Conservation (phyloP, 2,329 filamentous ascomycete genomes). For the Fusarium verticillioides region DNA sequence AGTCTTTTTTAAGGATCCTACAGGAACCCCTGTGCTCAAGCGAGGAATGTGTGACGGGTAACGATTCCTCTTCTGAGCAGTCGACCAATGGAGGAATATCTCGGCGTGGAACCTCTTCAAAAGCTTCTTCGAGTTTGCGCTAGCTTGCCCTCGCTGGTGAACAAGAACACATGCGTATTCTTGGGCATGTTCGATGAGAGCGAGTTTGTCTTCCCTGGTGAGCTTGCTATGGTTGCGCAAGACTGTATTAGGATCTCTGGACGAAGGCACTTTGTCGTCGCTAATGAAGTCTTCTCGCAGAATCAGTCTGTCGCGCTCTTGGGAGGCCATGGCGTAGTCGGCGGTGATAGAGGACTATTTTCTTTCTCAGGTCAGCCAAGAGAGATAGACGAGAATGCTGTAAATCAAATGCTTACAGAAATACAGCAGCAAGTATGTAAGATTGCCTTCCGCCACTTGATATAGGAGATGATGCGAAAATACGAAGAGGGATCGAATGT, state of each 20-base stretch:
- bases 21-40: background rate
- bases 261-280: background rate
- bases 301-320: background rate
- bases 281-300: background rate
- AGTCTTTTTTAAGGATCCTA: background rate
- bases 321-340: background rate
- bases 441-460: background rate
- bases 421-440: accelerated
- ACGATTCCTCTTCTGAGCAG: background rate
- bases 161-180: background rate
- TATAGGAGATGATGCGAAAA: background rate
- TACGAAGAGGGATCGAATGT: background rate
- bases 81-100: background rate
- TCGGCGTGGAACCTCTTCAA: background rate
- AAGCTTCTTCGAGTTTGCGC: background rate
- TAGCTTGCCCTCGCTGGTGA: background rate
- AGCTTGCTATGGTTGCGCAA: background rate
- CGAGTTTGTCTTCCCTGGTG: background rate
- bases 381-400: background rate
- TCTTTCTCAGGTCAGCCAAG: background rate
- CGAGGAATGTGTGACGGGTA: no score
- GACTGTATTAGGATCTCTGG: background rate
- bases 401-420: background rate
- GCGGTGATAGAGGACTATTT: background rate
- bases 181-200: background rate